These are phyloP conservation scores for Boletus pseudo-olivaceus DNA, from an alignment of 768 basidiomycete species.

Conservation along the genomic window DNA sequence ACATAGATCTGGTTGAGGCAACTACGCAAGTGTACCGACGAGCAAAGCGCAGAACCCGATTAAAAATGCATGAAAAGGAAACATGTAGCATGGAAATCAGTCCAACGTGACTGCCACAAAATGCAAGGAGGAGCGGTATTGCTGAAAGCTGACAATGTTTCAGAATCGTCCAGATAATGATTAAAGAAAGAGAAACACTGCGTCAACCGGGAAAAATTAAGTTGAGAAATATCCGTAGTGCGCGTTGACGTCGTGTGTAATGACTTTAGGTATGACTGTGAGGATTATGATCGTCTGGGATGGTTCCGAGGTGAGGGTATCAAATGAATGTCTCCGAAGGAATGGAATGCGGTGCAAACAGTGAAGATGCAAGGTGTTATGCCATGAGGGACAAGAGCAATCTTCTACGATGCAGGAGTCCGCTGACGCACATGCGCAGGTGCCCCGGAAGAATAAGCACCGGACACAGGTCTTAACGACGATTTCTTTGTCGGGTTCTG, in stretches of 20 bases:
- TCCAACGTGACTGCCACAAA: conserved; percentile 15
- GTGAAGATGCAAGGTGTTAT: conserved; percentile 10
- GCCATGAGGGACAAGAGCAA: neutral
- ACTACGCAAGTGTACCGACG: conserved; percentile 8
- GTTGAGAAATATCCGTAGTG: conserved; percentile 23
- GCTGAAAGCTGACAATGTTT: conserved; percentile 11
- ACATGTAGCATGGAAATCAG: conserved; percentile 9
- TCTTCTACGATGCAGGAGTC: conserved; percentile 20
- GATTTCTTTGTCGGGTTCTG: conserved; percentile 9
- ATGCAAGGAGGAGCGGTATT: conserved; percentile 6
- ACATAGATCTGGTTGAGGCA: conserved; percentile 18
- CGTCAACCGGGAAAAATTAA: conserved; percentile 12
- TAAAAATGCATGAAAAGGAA: conserved; percentile 12
- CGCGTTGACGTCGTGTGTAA: conserved; percentile 9
- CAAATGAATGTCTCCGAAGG: conserved; percentile 23
- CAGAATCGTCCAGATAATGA: conserved; percentile 17
- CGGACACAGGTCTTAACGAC: conserved; percentile 17
- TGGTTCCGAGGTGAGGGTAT: conserved; percentile 26
- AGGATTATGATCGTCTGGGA: conserved; percentile 11
- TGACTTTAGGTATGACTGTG: conserved; percentile 16
- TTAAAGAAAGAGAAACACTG: conserved; percentile 1
- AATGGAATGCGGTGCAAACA: conserved; percentile 12
- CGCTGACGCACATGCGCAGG: conserved; percentile 15
- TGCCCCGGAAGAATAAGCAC: conserved; percentile 10
- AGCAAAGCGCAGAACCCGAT: conserved; percentile 5